Evolutionary conservation across 805 yeast species (phyloP), one percentile per base, ranked within the genome.

Genomic region (Saccharomycopsis fodiens): DNA sequence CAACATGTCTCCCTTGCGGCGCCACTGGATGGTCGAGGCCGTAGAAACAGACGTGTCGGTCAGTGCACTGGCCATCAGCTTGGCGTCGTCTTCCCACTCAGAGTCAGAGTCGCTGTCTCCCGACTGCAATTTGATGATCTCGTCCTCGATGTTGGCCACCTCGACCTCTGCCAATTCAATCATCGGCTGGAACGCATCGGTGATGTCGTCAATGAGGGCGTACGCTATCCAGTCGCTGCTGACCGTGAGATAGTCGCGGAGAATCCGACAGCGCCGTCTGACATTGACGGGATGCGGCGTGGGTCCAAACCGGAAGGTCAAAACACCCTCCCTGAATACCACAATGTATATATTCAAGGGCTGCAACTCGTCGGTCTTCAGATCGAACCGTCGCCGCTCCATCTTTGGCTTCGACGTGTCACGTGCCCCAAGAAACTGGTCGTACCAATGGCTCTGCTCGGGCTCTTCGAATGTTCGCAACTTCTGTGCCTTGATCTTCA

Each of bases 1-100:
- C 65, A 93, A 71, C 95, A 93, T 86, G 58, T 89, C 96, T 7
- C 96, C 97, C 64, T 89, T 88, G 51, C 83, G 75, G 55, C 80
- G 85, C 97, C 97, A 89, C 31, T 85, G 81, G 48, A 82, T 64
- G 12, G 70, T 61, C 53, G 31, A 63, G 54, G 57, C 38, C 3
- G 63, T 51, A 1, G 62, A 39, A 1, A 58, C 42, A 4, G 64
- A 32, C 17, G 20, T 32, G 20, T 15, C 20, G 8, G 36, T 32
- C 36, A 10, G 12, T 7, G 15, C 20, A 32, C 20, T 15, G 20
- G 20, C 20, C 36, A 32, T 32, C 7, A 19, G 15, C 20, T 32
- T 32, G 8, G 36, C 8, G 20, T 32, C 36, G 31, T 41, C 44
- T 32, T 17, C 23, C 19, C 47, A 46, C 34, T 53, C 57, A 10